Percentiles rank a stretch among this genome's conserved stretches.
Evolutionary conservation across 768 basidiomycete genomes (phyloP).

Genomic region (Rubroboletus pulcherrimus): DNA sequence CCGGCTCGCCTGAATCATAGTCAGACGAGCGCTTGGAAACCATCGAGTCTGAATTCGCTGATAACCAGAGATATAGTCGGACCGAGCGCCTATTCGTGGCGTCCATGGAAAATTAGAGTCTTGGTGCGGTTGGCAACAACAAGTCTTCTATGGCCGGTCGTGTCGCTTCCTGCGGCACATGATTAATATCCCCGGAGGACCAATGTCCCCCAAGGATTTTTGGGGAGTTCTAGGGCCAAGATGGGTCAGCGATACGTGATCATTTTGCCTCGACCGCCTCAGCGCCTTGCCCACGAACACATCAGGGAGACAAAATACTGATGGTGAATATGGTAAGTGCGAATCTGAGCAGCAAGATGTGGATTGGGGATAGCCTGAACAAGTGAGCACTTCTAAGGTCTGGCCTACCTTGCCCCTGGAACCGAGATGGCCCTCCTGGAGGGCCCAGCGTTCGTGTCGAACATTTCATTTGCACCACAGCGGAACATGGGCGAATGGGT

Average conservation of each 20-base stretch:
- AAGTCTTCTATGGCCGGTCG: background rate
- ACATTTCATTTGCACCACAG: background rate
- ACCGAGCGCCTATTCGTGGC: background rate
- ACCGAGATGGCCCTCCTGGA: constrained; percentile 4
- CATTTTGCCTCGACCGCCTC: background rate
- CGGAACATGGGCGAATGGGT: background rate
- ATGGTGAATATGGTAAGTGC: background rate
- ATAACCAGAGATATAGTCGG: background rate
- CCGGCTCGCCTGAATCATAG: background rate
- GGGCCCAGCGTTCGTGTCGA: background rate
- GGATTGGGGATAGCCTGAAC: constrained; percentile 2
- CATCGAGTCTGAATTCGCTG: background rate
- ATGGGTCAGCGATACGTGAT: constrained; percentile 6
- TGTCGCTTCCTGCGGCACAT: background rate
- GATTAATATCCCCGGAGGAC: constrained; percentile 6
- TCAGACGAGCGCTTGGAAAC: background rate
- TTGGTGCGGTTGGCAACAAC: background rate
- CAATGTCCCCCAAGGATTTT: background rate
- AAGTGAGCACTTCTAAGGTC: background rate
- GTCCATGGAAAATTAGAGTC: background rate
- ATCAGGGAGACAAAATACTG: background rate
- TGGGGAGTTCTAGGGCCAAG: background rate
- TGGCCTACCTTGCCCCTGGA: background rate
- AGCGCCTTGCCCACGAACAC: background rate
- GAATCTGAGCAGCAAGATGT: background rate